These are phyloP conservation scores for Mucor circinelloides DNA, from an alignment of 371 early-diverging fungal species.

Conservation along the genomic window DNA sequence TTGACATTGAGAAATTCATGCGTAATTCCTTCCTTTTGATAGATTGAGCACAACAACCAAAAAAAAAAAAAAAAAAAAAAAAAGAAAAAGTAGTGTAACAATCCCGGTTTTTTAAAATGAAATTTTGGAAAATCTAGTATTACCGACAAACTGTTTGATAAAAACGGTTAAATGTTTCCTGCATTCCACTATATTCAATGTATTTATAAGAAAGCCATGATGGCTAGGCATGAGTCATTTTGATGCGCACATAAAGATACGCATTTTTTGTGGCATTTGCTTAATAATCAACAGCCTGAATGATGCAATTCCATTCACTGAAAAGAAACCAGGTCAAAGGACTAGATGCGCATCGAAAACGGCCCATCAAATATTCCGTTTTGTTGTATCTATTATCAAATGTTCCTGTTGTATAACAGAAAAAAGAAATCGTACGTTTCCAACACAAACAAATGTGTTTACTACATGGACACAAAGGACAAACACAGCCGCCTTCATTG, in stretches of 20 bases:
- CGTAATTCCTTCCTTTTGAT: neutral
- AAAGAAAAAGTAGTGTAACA: slow-evolving; percentile 1
- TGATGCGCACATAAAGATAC: neutral
- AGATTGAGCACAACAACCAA: neutral
- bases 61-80: too few species aligned
- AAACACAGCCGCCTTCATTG: too few species aligned
- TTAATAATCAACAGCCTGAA: neutral
- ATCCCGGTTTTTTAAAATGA: slow-evolving; percentile 2
- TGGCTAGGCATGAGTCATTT: neutral
- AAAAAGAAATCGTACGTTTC: neutral
- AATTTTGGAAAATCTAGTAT: slow-evolving; percentile 12
- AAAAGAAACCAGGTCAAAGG: neutral
- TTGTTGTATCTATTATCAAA: neutral
- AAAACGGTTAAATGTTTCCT: slow-evolving; percentile 3
- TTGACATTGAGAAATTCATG: neutral
- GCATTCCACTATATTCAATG: neutral
- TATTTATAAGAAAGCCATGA: too few species aligned
- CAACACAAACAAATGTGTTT: neutral
- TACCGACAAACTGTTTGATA: slow-evolving; percentile 5
- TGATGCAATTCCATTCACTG: neutral
- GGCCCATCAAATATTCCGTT: neutral
- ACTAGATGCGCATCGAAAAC: neutral
- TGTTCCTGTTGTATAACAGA: neutral
- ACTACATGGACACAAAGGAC: neutral
- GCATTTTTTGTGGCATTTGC: neutral